Conservation (phyloP, 805 yeast genomes). For the Suhomyces canberraensis region DNA sequence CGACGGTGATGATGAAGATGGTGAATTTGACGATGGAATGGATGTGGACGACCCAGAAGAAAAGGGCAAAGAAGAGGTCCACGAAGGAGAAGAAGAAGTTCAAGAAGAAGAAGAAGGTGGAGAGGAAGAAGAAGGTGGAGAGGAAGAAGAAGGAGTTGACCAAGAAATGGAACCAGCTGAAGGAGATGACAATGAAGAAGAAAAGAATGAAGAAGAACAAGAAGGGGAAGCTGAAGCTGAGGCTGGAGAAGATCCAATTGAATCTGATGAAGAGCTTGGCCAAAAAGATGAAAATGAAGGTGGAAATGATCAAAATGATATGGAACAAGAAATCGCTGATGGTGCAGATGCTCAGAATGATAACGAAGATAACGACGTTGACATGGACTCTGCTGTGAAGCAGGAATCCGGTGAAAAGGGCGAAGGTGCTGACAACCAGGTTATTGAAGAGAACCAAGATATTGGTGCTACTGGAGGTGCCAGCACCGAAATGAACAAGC, state of each 20-base stretch:
- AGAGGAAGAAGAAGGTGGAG: conserved; percentile 22
- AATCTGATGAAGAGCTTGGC: conserved; percentile 24
- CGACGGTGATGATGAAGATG: conserved; percentile 38
- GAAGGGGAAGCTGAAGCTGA: conserved; percentile 19
- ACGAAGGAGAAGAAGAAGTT: conserved; percentile 34
- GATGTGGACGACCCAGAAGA: conserved; percentile 26
- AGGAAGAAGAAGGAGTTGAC: conserved; percentile 17
- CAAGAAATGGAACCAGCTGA: conserved; percentile 15
- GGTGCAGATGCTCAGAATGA: conserved; percentile 56
- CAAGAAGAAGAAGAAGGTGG: conserved; percentile 23
- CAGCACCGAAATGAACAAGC: conserved; percentile 35
- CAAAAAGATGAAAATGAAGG: conserved; percentile 28
- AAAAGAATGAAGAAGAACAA: conserved; percentile 15
- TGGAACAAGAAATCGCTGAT: conserved; percentile 35
- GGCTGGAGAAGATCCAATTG: conserved; percentile 24
- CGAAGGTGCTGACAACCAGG: conserved; percentile 57
- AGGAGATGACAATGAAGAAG: conserved; percentile 12
- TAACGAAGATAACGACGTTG: conserved; percentile 43
- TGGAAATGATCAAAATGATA: conserved; percentile 38
- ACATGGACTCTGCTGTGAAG: conserved; percentile 56
- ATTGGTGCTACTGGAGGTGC: conserved; percentile 65
- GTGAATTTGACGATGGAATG: conserved; percentile 18
- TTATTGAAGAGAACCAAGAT: conserved; percentile 58
- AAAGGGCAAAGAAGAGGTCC: conserved; percentile 25
- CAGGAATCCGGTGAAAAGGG: conserved; percentile 61